Conservation (phyloP, 2,329 filamentous ascomycete species). For the Leptographium radiaticola region DNA sequence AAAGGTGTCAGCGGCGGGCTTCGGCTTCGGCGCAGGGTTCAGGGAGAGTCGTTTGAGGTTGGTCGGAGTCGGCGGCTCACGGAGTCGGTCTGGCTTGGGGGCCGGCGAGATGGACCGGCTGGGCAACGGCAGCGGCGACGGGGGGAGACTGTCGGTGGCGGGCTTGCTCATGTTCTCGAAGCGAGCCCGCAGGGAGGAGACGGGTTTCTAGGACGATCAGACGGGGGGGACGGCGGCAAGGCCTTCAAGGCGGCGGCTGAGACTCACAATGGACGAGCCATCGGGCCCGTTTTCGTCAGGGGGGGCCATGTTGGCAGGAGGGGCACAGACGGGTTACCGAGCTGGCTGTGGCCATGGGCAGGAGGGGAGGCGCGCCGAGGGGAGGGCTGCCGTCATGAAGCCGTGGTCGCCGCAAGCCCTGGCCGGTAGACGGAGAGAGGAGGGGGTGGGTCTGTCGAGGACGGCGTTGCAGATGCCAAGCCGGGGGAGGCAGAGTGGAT, state of each 20-base stretch:
- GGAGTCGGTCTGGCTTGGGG: slow-evolving; percentile 29
- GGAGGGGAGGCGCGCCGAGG: background rate
- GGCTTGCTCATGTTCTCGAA: slow-evolving; percentile 63
- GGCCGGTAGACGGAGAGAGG: background rate
- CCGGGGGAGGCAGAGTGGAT: background rate
- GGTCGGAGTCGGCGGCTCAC: slow-evolving; percentile 16
- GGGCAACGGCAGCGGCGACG: slow-evolving; percentile 11
- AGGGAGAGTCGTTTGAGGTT: slow-evolving; percentile 24
- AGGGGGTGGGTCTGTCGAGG: background rate
- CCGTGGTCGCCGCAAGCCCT: background rate
- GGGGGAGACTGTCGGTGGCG: slow-evolving; percentile 19
- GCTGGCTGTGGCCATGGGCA: slow-evolving; percentile 1
- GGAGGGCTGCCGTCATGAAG: background rate
- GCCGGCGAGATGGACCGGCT: slow-evolving; percentile 23
- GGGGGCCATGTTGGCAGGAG: slow-evolving; percentile 25
- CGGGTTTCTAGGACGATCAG: slow-evolving; percentile 47
- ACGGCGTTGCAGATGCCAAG: background rate
- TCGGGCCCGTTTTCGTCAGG: slow-evolving; percentile 48
- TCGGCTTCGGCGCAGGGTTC: slow-evolving; percentile 22
- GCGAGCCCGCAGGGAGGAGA: slow-evolving; percentile 67
- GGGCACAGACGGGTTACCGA: background rate
- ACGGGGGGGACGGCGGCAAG: background rate
- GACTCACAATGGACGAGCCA: slow-evolving; percentile 60
- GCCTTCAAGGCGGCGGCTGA: background rate
- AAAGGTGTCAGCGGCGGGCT: slow-evolving; percentile 17